Percentiles rank a stretch among this genome's conserved stretches.
Conservation (phyloP, 1,284 basidiomycete species). For the Cerioporus squamosus region DNA sequence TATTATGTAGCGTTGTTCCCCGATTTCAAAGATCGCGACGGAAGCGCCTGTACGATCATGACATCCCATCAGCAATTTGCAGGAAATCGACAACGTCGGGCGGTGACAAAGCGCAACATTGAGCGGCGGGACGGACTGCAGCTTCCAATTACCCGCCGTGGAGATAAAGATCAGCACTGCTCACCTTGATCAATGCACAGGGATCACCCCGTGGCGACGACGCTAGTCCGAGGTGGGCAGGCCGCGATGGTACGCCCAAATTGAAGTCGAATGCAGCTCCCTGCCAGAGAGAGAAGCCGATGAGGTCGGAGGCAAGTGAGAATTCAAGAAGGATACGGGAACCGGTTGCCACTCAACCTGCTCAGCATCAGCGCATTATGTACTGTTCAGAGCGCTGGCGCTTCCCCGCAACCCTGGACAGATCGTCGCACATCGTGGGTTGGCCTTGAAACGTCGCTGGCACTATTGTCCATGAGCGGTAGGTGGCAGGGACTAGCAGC, state of each 20-base stretch:
- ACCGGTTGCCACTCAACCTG: neutral
- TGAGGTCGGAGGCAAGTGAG: neutral
- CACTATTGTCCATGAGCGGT: too few relatives aligned
- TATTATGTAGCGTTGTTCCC: slow-evolving; percentile 2
- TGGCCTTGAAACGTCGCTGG: too few relatives aligned
- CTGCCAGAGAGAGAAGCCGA: neutral
- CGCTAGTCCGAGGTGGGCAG: too few relatives aligned
- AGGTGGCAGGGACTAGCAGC: too few relatives aligned
- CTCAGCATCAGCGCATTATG: too few relatives aligned
- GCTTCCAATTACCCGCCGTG: neutral
- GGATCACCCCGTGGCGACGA: neutral
- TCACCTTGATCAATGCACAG: slow-evolving; percentile 7
- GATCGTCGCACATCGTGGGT: too few relatives aligned
- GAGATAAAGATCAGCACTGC: slow-evolving; percentile 8
- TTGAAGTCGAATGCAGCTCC: neutral
- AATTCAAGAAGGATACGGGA: neutral
- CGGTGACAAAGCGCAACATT: neutral
- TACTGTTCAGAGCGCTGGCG: too few relatives aligned
- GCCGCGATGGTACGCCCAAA: too few relatives aligned
- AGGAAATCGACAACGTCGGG: neutral
- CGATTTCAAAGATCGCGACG: slow-evolving; percentile 4
- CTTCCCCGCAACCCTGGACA: too few relatives aligned
- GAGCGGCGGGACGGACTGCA: neutral
- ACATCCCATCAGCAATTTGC: slow-evolving; percentile 1
- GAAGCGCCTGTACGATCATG: neutral